Evolutionary conservation across 208 protist species (phyloP), one percentile per base, ranked within the genome.

Genomic region (Trypanosoma cruzi): DNA sequence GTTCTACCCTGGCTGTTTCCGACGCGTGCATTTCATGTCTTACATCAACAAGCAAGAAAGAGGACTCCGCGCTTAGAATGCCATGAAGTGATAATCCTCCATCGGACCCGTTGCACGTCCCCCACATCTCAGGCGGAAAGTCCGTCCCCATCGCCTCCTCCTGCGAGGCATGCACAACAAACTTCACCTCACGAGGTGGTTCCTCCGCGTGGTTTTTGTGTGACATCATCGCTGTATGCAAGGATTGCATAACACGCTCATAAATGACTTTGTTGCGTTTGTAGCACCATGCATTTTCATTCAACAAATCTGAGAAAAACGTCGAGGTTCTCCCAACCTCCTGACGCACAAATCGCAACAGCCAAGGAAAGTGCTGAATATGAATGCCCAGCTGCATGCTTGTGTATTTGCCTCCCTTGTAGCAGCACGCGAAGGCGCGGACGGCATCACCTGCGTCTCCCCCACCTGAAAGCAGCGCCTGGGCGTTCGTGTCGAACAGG

Each of bases 331-430:
- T 18, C 31, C 62, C 54, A 46, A 74, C 53, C 52, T 79, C 37
- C 68, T 92, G 81, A 13, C 86, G 59, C 14, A 96, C 59, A 24
- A 61, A 28, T 1, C 68, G 57, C 26, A 89, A 36, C 32, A 96
- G 77, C 54, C 62, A 71, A 2, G 88, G 55, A 36, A 93, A 81
- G 64, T 87, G 75, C 57, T 94, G 88, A 1, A 96, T 78, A 57
- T 96, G 90, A 31, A 96, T 82, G 28, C 88, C 90, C 2, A 96
- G 66, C 64, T 85, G 77, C 16, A 75, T 72, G 4, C 77, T 63
- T 8, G 42, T 67, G 56, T 75, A 75, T 4, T 29, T 53, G 0
- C 63, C 71, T 29, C 42, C 24, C 28, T 79, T 73, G 64, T 94
- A 94, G 54, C 72, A 74, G 50, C 71, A 46, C 4, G 75, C 55